Evolutionary conservation across 2,329 filamentous ascomycete species (phyloP), one percentile per base, ranked within the genome.

Genomic region (Alternaria sp.): DNA sequence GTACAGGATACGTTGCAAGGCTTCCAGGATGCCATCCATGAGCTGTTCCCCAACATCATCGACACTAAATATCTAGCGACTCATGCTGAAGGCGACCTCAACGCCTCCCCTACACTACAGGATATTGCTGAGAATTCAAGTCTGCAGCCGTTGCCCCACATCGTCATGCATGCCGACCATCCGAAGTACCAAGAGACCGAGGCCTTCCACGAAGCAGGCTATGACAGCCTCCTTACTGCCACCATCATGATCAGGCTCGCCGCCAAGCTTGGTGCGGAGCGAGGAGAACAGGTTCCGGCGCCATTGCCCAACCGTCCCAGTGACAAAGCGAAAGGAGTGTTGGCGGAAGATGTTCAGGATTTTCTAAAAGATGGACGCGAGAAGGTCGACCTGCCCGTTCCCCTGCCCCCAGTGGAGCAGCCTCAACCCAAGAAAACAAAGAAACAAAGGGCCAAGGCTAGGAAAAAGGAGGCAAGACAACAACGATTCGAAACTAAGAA

Each of bases 51-150:
- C 0, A 69, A 83, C 5, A 80, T 90, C 15, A 80, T 90, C 17
- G 88, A 90, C 66, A 90, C 88, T 0, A 90, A 90, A 70, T 90
- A 88, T 68, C 81, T 90, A 69, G 86, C 86, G 5, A 89, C 87
- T 1, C 82, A 87, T 68, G 83, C 86, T 46, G 86, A 83, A 63
- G 84, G 82, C 66, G 77, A 86, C 75, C 75, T 86, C 60, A 86
- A 84, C 59, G 83, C 84, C 1, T 80, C 81, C 11, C 81, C 81
- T 2, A 82, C 82, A 3, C 75, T 87, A 0, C 80, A 85, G 69
- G 81, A 86, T 25, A 82, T 87, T 25, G 80, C 85, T 0, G 72
- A 81, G 12, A 77, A 80, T 11, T 76, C 86, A 26, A 76, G 77
- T 47, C 66, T 66, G 5, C 78, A 83, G 36, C 71, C 79, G 25